Base-by-base conservation (phyloP, 805 yeast genomes). In the Komagataella mondaviorum region DNA sequence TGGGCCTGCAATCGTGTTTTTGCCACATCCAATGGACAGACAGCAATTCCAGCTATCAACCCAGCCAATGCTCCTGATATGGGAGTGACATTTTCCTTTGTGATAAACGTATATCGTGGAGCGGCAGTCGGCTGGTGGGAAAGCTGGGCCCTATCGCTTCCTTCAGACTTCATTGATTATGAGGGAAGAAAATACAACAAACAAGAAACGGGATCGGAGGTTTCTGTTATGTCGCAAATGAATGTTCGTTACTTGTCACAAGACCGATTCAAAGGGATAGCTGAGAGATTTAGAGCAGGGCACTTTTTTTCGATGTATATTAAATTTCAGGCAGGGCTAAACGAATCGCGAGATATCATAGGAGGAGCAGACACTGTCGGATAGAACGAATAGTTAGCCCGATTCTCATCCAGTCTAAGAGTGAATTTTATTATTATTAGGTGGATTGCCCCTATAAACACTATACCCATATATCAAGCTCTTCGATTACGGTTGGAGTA, bases 11-110 rank as follows among this genome's bases (percentile, higher is more conserved):
- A 73, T 58, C 96, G 71, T 4, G 99, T 93, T 66, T 93, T 93
- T 12, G 93, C 91, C 48, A 93, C 99, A 63, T 93, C 99, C 39
- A 93, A 69, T 0, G 99, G 99, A 66, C 98, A 93, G 6, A 93
- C 99, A 2, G 79, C 73, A 2, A 90, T 76, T 0, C 98, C 98
- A 0, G 97, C 82, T 6, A 87, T 61, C 57, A 93, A 85, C 1
- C 99, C 99, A 0, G 97, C 88, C n/a, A 88, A 66, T 0, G 97
- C 97, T 0, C 99, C 99, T 1, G 96, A 78, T 0, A 85, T 59
- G 6, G 98, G 93, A 12, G 85, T 80, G 43, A 88, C 73, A 59
- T 83, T 61, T 17, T 54, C 55, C 23, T 44, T 30, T 30, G 39
- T 30, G 39, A 30, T 30, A 8, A 30, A 30, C 14, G 39, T 10